Conservation (phyloP, 208 protist genomes). For the Herpetomonas tarakana region DNA sequence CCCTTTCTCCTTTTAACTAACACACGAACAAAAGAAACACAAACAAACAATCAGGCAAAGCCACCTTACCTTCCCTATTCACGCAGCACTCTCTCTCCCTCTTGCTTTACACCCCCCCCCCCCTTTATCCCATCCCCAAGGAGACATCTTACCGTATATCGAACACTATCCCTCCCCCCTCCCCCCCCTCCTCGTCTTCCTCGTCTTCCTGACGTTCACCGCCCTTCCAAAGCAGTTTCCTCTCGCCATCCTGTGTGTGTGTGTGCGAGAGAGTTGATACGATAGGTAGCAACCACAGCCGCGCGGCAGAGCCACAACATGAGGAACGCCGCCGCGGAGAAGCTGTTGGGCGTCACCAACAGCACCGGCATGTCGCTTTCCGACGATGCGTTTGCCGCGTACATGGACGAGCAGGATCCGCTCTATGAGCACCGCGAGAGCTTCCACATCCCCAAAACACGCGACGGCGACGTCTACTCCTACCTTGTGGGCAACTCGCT, state of each 20-base stretch:
- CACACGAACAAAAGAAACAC: no score
- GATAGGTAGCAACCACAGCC: no score
- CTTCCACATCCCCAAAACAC: constrained; percentile 55
- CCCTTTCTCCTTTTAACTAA: no score
- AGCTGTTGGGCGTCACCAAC: constrained; percentile 44
- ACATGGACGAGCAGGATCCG: constrained; percentile 63
- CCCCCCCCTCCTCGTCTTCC: neutral
- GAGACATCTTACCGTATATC: no score
- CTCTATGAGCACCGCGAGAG: constrained; percentile 51
- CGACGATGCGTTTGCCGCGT: constrained; percentile 66
- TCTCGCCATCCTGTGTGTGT: constrained; percentile 9
- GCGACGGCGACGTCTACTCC: constrained; percentile 33
- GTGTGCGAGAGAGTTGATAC: neutral
- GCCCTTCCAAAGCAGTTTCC: no score
- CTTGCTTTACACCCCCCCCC: no score
- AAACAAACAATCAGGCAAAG: no score
- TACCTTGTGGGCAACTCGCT: constrained; percentile 92
- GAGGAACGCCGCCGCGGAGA: constrained; percentile 65
- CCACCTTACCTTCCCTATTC: no score
- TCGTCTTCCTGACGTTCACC: no score
- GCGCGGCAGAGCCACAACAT: constrained; percentile 23
- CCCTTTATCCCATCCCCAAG: no score
- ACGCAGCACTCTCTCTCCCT: no score
- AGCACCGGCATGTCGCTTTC: constrained; percentile 50
- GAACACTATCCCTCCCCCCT: no score